These are phyloP conservation scores for Annulohypoxylon maeteangense DNA, from an alignment of 495 filamentous ascomycete genomes.

Conservation along the genomic window DNA sequence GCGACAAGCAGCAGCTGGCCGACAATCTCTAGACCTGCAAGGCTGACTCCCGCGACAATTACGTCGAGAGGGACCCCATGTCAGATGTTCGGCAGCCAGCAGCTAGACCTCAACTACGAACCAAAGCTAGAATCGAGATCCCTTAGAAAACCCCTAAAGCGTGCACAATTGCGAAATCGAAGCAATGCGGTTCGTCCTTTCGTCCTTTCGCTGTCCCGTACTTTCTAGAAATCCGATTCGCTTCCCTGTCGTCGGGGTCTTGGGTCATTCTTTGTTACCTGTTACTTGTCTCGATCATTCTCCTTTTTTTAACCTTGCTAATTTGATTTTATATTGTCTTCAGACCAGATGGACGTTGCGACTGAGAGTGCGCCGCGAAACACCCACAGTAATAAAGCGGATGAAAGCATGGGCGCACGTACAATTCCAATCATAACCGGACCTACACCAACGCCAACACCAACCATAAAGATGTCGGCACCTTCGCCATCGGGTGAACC, in stretches of 20 bases:
- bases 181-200: slow-evolving; percentile 40
- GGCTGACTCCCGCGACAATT: slow-evolving; percentile 44
- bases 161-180: slow-evolving; percentile 35
- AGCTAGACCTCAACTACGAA: slow-evolving; percentile 33
- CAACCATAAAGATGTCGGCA: slow-evolving; percentile 61
- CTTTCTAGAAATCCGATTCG: slow-evolving; percentile 37
- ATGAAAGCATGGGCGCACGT: slow-evolving; percentile 56
- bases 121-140: slow-evolving; percentile 27
- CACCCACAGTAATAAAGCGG: slow-evolving; percentile 50
- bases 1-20: slow-evolving; percentile 27
- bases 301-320: slow-evolving; percentile 28
- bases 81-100: slow-evolving; percentile 40
- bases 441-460: slow-evolving; percentile 46
- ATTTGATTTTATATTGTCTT: slow-evolving; percentile 35
- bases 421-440: slow-evolving; percentile 59
- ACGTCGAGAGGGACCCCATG: slow-evolving; percentile 42
- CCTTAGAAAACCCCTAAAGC: slow-evolving; percentile 29
- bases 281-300: slow-evolving; percentile 27
- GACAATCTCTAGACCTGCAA: slow-evolving; percentile 31
- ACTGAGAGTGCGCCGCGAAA: slow-evolving; percentile 60
- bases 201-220: slow-evolving; percentile 22
- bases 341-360: slow-evolving; percentile 61
- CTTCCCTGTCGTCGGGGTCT: slow-evolving; percentile 24
- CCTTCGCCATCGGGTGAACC: slow-evolving; percentile 60
- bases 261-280: slow-evolving; percentile 38